Base-by-base conservation (phyloP, 1,284 basidiomycete species). In the Puccinia triticina region DNA sequence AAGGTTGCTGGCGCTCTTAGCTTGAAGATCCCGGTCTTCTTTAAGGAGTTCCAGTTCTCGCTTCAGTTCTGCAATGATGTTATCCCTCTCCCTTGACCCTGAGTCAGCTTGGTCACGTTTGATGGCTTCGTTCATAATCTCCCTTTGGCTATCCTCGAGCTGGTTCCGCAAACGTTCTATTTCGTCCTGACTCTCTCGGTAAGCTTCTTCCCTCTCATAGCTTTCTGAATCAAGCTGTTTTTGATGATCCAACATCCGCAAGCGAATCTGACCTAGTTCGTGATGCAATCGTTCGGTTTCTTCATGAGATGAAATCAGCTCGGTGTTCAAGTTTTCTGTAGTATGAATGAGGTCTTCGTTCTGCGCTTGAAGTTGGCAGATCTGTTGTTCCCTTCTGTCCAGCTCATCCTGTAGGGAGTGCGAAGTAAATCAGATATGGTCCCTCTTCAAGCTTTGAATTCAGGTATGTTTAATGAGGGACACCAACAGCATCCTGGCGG, bases 401-500 rank as follows among this genome's bases (percentile, higher is more conserved):
- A 98, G 92, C 90, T 97, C 95, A 91, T 97, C 95, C 95, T 97
- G 89, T 8, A 26, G 85, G 86, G 84, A 80, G 74, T 71, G 82
- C 83, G 67, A 67, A 61, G 43, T 29, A 3, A 71, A 78, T 29
- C 7, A 76, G 69, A 21, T 29, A n/a, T 4, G 26, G 72, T 34
- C 16, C 14, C 32, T 32, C 29, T 21, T 50, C 78, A 83, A 57
- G 64, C 71, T 26, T 75, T 29, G 57, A 71, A 34, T 57, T 12
- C 26, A 55, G 23, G 7, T 67, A 67, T 37, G 50, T 82, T 64
- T 66, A 83, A 46, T 23, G 50, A 50, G 16, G 48, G 48, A 43
- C 75, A 91, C 94, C 87, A 88, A 97, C 96, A 84, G 97, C 96
- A 88, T 99, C 97, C 87, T 97, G 94, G 87, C 93, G 92, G 82